Conservation (phyloP, 1,284 basidiomycete species). For the Leccinum huronense region DNA sequence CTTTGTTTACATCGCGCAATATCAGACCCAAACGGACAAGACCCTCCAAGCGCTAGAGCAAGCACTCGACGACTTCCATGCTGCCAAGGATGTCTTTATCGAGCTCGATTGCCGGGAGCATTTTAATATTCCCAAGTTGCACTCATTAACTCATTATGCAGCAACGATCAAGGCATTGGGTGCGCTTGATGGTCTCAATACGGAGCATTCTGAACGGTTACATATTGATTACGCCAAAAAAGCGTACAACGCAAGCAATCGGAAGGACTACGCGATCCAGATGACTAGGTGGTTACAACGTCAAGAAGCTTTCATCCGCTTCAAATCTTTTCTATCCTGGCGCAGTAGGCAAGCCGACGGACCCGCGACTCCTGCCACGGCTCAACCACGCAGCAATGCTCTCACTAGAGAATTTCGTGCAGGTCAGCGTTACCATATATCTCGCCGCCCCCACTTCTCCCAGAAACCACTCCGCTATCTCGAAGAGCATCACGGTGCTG, state of each 20-base stretch:
- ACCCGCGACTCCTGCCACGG: not conserved
- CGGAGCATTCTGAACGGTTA: conserved; percentile 18
- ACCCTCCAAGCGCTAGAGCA: not conserved
- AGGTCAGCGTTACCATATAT: not conserved
- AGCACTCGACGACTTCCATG: not conserved
- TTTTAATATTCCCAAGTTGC: conserved; percentile 14
- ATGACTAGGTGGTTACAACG: conserved; percentile 8
- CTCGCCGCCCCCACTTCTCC: not conserved
- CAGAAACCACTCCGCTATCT: not conserved
- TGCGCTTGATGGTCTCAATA: conserved; percentile 15
- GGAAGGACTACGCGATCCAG: conserved; percentile 14
- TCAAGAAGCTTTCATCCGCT: conserved; percentile 12
- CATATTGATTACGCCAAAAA: conserved; percentile 24
- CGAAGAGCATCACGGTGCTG: not conserved
- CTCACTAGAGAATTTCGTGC: not conserved
- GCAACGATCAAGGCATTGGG: conserved; percentile 11
- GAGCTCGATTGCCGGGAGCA: not conserved
- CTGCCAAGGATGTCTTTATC: not conserved
- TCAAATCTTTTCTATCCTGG: conserved; percentile 6
- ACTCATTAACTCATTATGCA: conserved; percentile 14
- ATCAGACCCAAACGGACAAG: not conserved
- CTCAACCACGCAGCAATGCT: not conserved
- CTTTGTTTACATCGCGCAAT: conserved; percentile 3
- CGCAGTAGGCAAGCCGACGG: not conserved
- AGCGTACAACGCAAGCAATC: conserved; percentile 15